phyloP scores from a whole-genome alignment of 805 yeast species.

The Debaryomyces hansenii region DNA sequence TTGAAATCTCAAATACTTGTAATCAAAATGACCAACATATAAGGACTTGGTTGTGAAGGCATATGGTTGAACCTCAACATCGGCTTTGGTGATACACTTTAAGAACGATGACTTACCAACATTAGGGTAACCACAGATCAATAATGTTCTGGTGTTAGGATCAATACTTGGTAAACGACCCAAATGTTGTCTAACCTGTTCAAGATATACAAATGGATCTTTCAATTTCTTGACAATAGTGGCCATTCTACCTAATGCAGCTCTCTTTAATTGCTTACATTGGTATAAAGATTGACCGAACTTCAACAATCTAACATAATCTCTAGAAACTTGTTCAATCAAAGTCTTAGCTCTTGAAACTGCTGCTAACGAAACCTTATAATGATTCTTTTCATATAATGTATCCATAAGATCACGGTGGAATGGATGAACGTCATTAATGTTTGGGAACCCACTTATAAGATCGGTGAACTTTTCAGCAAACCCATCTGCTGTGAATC shows the following conservation, averaged over 20 bases:
- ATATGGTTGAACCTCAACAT: conserved; percentile 98
- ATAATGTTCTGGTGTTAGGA: conserved; percentile 96
- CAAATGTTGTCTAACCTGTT: conserved; percentile 98
- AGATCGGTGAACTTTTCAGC: conserved; percentile 87
- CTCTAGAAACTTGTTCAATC: conserved; percentile 95
- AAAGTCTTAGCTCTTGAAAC: conserved; percentile 90
- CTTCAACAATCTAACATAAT: conserved; percentile 88
- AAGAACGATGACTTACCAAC: conserved; percentile 98
- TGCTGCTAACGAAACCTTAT: conserved; percentile 94
- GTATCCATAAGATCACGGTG: conserved; percentile 98
- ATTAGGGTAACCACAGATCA: conserved; percentile 98
- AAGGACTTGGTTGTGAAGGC: conserved; percentile 98
- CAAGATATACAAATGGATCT: conserved; percentile 90
- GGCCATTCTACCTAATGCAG: conserved; percentile 99
- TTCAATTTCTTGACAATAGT: conserved; percentile 93
- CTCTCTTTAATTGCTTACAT: conserved; percentile 97
- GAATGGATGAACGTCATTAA: conserved; percentile 97
- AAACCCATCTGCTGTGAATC: conserved; percentile 94
- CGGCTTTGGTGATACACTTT: conserved; percentile 92
- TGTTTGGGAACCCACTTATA: conserved; percentile 88
- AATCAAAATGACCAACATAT: conserved; percentile 98
- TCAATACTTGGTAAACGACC: conserved; percentile 98
- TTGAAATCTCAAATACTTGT: conserved; percentile 95
- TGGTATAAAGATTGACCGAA: conserved; percentile 98
- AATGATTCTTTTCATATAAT: conserved; percentile 95